These are phyloP conservation scores for Xylariaceae sp. DNA, from an alignment of 2,329 filamentous ascomycete genomes.

Conservation along the genomic window DNA sequence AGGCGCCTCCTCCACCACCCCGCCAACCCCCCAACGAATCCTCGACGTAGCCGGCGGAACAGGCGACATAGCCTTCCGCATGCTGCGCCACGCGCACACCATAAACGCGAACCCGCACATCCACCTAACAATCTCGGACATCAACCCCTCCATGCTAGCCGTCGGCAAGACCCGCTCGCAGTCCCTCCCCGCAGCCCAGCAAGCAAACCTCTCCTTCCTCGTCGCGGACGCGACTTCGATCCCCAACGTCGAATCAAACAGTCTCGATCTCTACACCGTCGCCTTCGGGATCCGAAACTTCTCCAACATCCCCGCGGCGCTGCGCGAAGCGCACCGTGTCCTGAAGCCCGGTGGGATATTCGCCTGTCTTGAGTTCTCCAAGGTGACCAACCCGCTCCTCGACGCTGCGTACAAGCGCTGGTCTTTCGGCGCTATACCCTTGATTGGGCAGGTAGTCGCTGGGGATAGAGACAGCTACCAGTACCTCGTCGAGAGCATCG, in stretches of 20 bases:
- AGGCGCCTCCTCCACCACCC: conserved; percentile 52
- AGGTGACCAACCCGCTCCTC: conserved; percentile 65
- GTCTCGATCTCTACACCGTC: conserved; percentile 91
- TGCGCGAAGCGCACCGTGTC: conserved; percentile 81
- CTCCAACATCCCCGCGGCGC: conserved; percentile 80
- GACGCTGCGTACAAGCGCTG: conserved; percentile 90
- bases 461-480: conserved; percentile 95
- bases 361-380: conserved; percentile 92
- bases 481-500: conserved; percentile 97
- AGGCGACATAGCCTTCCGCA: conserved; percentile 95
- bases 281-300: conserved; percentile 98
- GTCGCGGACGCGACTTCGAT: conserved; percentile 88
- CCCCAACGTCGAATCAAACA: conserved; percentile 56
- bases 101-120: conserved; percentile 78
- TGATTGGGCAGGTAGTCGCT: conserved; percentile 93
- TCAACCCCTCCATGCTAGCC: conserved; percentile 90
- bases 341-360: conserved; percentile 94
- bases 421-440: conserved; percentile 90
- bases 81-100: conserved; percentile 81
- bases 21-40: conserved; percentile 62
- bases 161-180: conserved; percentile 80
- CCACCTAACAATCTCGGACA: conserved; percentile 88
- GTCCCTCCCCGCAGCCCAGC: conserved; percentile 52
- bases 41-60: conserved; percentile 97
- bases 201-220: conserved; percentile 67